These are phyloP conservation scores for Pythium grandisporangium DNA, from an alignment of 352 stramenopile genomes.

Conservation along the genomic window DNA sequence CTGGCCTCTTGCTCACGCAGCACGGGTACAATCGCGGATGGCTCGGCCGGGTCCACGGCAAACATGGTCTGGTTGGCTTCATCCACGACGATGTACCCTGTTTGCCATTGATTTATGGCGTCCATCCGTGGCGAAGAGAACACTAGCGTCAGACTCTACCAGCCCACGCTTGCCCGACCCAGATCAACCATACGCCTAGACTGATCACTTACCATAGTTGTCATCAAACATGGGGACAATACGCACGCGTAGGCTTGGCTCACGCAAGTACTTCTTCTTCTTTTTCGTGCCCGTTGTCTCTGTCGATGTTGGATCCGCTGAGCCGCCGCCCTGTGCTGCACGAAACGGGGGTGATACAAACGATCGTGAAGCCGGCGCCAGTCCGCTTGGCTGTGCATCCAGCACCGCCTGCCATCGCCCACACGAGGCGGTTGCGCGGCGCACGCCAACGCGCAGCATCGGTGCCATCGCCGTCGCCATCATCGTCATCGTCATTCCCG, in stretches of 20 bases:
- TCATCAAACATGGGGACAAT: slow-evolving; percentile 76
- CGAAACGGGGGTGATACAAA: too few species aligned
- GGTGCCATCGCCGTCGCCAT: neutral
- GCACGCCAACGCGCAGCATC: slow-evolving; percentile 1
- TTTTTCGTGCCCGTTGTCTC: slow-evolving; percentile 1
- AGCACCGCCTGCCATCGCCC: too few species aligned
- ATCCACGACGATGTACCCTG: slow-evolving; percentile 74
- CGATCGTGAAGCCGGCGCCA: too few species aligned
- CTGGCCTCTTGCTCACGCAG: slow-evolving; percentile 58
- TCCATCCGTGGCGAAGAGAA: too few species aligned
- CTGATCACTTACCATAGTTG: slow-evolving; percentile 75
- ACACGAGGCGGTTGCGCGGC: too few species aligned
- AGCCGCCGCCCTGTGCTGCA: too few species aligned
- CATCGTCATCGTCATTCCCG: too few species aligned
- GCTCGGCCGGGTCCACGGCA: slow-evolving; percentile 62
- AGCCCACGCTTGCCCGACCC: too few species aligned
- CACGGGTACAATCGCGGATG: slow-evolving; percentile 46
- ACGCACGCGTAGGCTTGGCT: slow-evolving; percentile 75
- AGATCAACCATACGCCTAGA: too few species aligned
- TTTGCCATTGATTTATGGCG: too few species aligned
- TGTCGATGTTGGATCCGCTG: neutral
- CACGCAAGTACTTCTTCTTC: slow-evolving; percentile 53
- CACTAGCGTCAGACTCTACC: too few species aligned
- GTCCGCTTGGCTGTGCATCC: too few species aligned
- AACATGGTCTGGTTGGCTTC: slow-evolving; percentile 81